Base-by-base conservation (phyloP, 345 rosid genomes). In the Citrus cavaleriei region DNA sequence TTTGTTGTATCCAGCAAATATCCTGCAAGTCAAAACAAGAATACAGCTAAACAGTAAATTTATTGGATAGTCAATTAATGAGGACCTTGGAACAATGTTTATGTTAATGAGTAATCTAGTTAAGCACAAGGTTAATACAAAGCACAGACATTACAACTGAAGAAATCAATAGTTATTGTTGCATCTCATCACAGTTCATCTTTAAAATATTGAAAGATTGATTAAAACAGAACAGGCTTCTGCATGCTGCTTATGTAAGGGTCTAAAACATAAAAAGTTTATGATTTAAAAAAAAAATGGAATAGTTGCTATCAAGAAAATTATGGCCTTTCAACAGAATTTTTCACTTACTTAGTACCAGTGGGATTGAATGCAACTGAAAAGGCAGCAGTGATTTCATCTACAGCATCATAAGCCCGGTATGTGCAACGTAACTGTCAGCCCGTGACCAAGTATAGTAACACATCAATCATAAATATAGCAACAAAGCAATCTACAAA, bases 381-480 rank as follows among this genome's bases (percentile, higher is more conserved):
- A 84, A 91, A 84, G 70, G 98, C 98, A 78, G 99, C 97, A 77
- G 94, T 90, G 49, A 96, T 94, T 85, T 96, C 99, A 86, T 96
- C 98, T 83, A 93, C 87, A 32, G 94, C 92, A 93, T 96, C 97
- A 86, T 93, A 96, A 66, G 99, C 99, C 65, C 98, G 93, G 75
- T 96, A 96, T 2, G 99, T 93, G 80, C 98, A 94, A 25, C 98
- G 97, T 69, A 96, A 85, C 99, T 96, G 54, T 59, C 35, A 82
- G 65, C 40, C 59, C 35, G 62, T 19, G 13, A 63, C 67, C 68
- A 81, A 24, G 79, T 54, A 54, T 37, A 42, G 24, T 70, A 4
- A 62, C 69, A 75, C 16, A 77, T 42, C 81, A 49, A 69, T 77
- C 30, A 63, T 12, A 63, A 75, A 69, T 22, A 28, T 30, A 72